phyloP scores from a whole-genome alignment of 208 protist species.

The Lotmaria passim region DNA sequence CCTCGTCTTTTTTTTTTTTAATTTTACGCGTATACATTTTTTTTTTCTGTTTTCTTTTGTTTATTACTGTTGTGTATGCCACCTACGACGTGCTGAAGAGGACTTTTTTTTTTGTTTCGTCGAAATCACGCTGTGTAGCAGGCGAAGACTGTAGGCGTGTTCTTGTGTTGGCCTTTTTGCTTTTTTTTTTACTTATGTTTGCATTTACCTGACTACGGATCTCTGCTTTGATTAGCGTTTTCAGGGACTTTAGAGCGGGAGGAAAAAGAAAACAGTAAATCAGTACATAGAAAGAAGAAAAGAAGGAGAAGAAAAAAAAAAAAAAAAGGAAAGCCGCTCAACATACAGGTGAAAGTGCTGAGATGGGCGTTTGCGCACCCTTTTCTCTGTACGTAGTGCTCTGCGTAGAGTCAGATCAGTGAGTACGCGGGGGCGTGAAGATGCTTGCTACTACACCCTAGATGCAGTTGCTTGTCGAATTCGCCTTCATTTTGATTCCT shows the following conservation, averaged over 20 bases:
- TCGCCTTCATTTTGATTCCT: no score
- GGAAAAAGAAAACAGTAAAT: constrained; percentile 5
- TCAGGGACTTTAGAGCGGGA: background rate
- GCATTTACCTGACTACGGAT: background rate
- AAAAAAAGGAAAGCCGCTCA: background rate
- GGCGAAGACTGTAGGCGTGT: background rate
- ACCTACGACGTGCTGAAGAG: no score
- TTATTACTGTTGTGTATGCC: background rate
- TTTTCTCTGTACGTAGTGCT: no score
- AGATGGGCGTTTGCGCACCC: no score
- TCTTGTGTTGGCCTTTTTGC: background rate
- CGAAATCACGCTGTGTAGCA: background rate
- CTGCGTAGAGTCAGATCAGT: background rate
- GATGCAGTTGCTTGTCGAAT: no score
- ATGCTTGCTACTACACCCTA: background rate
- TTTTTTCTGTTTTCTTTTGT: constrained; percentile 4
- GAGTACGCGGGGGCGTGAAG: background rate
- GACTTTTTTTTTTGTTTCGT: constrained; percentile 3
- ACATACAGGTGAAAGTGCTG: no score
- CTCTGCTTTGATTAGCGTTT: background rate
- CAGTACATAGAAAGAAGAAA: no score
- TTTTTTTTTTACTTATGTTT: constrained; percentile 10
- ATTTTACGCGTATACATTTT: background rate
- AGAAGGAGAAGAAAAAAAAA: constrained; percentile 3
- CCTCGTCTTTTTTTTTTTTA: background rate